phyloP scores from a whole-genome alignment of 2,329 filamentous ascomycete species.

The Pseudocercospora eumusae region DNA sequence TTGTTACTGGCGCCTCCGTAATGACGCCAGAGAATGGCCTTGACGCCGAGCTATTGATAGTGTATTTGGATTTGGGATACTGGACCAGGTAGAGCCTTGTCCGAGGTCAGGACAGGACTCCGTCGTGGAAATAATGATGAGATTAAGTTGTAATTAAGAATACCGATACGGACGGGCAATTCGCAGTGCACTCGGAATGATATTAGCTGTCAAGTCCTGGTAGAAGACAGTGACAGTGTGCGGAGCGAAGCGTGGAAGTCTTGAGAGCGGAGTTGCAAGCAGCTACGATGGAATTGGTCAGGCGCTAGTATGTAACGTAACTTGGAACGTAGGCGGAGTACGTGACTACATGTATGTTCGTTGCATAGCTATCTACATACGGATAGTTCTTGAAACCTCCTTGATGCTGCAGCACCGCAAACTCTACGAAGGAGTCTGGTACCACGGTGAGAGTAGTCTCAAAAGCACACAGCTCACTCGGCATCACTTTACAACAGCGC shows the following conservation, averaged over 20 bases:
- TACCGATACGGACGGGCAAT: neutral
- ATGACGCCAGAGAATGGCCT: constrained; percentile 2
- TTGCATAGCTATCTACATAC: neutral
- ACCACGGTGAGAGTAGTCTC: constrained; percentile 4
- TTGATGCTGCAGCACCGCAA: neutral
- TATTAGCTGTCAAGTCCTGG: neutral
- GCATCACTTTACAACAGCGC: neutral
- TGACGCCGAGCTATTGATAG: constrained; percentile 7
- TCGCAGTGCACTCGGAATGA: neutral
- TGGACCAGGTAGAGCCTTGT: constrained; percentile 3
- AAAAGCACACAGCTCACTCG: neutral
- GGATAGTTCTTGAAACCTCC: no score
- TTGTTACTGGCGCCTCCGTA: neutral
- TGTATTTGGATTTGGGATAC: constrained; percentile 3
- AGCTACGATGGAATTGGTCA: neutral
- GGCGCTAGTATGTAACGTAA: neutral
- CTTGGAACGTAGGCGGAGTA: neutral
- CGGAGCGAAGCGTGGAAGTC: neutral
- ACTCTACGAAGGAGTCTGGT: neutral
- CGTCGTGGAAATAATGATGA: constrained; percentile 3
- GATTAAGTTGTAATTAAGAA: constrained; percentile 6
- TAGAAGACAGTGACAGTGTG: neutral
- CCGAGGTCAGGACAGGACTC: neutral
- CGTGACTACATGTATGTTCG: neutral
- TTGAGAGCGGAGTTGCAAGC: neutral